phyloP scores from a whole-genome alignment of 2,329 filamentous ascomycete species.

The Endoconidiophora polonica region DNA sequence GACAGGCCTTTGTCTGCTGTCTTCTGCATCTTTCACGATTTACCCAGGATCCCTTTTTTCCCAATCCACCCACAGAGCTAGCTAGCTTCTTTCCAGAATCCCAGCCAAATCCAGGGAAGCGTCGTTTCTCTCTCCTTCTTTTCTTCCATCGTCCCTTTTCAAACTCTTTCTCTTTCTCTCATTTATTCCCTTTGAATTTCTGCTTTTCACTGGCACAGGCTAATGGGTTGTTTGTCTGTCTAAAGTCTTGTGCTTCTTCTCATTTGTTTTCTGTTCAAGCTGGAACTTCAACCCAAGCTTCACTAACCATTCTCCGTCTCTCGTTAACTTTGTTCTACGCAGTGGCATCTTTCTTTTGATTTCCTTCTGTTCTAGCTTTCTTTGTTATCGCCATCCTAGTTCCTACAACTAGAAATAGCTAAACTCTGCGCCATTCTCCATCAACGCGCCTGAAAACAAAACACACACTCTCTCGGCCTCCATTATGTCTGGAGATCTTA shows the following conservation, averaged over 20 bases:
- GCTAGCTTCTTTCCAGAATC: no score
- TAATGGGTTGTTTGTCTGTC: background rate
- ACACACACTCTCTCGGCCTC: background rate
- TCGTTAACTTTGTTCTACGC: background rate
- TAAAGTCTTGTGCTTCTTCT: background rate
- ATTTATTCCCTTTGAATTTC: background rate
- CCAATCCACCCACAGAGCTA: no score
- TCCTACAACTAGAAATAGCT: background rate
- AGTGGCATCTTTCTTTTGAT: background rate
- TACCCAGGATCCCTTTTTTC: no score
- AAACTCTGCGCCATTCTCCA: background rate
- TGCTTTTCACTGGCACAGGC: background rate
- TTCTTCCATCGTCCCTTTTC: background rate
- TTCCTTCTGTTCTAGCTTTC: background rate
- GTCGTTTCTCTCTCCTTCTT: background rate
- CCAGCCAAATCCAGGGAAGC: background rate
- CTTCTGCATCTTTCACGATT: no score
- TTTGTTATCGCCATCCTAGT: background rate
- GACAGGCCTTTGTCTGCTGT: no score
- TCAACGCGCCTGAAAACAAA: background rate
- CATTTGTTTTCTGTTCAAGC: background rate
- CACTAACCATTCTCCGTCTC: background rate
- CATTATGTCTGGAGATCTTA: slow-evolving; percentile 45
- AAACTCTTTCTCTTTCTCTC: background rate
- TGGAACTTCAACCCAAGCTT: background rate